Base-by-base conservation (phyloP, 257 asterid genomes). In the Ajuga chamaepitys region DNA sequence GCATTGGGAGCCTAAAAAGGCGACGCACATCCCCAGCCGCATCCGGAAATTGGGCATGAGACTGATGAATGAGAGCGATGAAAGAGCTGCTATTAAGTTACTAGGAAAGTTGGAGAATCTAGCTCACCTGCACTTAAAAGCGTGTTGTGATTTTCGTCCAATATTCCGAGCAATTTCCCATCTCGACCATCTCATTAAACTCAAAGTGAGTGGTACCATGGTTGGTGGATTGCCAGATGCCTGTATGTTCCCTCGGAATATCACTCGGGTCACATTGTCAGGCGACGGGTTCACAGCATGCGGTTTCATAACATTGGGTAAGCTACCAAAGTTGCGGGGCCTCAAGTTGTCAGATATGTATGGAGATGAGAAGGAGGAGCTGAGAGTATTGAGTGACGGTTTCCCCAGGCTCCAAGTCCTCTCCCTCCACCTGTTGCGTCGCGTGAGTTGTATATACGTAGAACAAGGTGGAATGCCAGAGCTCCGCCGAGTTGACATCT, bases 381-480 rank as follows among this genome's bases (percentile, higher is more conserved):
- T 72, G 58, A 42, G 25, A 10, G 51, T 72, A 17, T 24, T 62
- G 3, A 6, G 16, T 2, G 48, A 13, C 7, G 75, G 67, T 5
- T 55, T 55, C 65, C 28, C 35, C 0, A 8, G 13, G 30, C 68
- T 68, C 13, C n/a, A 16, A 18, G 51, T 20, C 25, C 57, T 72
- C 50, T 14, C 16, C 11, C 44, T 66, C 30, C 18, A 54, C 13
- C 21, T 20, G 12, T 9, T 44, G 48, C 6, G 21, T 28, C 22
- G 3, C 13, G 6, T 57, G 44, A 28, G n/a, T 4, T 1, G 28
- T 0, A 40, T 37, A 9, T 54, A 35, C 4, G 5, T 55, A 1
- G 7, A 51, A 40, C 57, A 58, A 47, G 79, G 75, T 46, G 79
- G 63, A 54, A 28, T 74, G 68, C 5, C 67, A 0, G 17, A 40